Evolutionary conservation across 345 rosid genomes (phyloP), one percentile per base, ranked within the genome.

Genomic region (Pseudoturritis turrita): DNA sequence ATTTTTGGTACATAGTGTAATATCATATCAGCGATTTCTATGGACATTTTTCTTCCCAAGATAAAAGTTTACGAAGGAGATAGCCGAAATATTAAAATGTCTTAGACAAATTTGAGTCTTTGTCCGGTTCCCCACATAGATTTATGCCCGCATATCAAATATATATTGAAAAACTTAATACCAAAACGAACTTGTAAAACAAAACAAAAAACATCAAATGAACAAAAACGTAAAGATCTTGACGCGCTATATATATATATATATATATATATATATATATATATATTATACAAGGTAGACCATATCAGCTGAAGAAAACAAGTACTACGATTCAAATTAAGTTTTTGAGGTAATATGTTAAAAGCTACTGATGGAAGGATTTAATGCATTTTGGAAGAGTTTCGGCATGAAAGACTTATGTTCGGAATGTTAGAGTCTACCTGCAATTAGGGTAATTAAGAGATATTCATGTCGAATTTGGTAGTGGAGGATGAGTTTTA

Each of bases 41-140:
- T 52, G 73, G 62, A 74, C 62, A 26, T 33, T 43, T 39, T 68
- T 33, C 33, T 33, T 41, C 52, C 37, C 15, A 19, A n/a, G 15
- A 26, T 0, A 47, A 13, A 72, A 26, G 25, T 55, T 35, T 35
- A 17, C 11, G 23, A 33, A 54, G 13, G 12, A 35, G 29, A 11
- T 17, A 55, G 13, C 28, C 44, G 43, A 52, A 56, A 62, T 21
- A 23, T 25, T 1, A 55, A 58, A 58, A 74, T 67, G 59, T 67
- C 78, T 39, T 13, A 45, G 22, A 23, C 47, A 65, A 55, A 12
- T 73, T 45, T 4, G 23, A 36, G 22, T 64, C 2, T 43, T 63
- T 72, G 71, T 44, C 63, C 2, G 21, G 17, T 41, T 29, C 61
- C 8, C 28, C 26, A 14, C 37, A 47, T 45, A 47, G 36, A 44